These are phyloP conservation scores for Aegilops sharonensis DNA, from an alignment of 176 grass and related monocot genomes.

Conservation along the genomic window DNA sequence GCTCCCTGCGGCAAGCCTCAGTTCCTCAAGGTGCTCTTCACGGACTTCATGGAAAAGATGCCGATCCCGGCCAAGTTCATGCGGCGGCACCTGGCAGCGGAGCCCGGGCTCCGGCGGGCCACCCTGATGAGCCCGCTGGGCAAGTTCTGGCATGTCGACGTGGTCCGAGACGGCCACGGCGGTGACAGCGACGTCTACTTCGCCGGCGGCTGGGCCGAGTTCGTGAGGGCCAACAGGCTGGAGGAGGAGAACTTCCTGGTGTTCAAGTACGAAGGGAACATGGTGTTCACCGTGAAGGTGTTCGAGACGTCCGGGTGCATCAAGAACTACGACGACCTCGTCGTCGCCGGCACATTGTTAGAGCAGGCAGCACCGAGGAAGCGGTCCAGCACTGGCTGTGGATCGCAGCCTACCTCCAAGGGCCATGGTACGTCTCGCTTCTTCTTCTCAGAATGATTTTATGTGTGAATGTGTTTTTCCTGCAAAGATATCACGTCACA, in stretches of 20 bases:
- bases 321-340: background rate
- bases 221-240: background rate
- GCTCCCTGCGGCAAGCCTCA: constrained; percentile 8
- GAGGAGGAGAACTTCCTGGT: constrained; percentile 24
- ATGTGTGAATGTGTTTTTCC: background rate
- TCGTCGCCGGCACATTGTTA: background rate
- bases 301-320: background rate
- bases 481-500: background rate
- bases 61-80: background rate
- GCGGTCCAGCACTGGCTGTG: background rate
- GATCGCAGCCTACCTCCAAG: background rate
- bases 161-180: background rate
- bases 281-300: constrained; percentile 17
- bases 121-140: constrained; percentile 4
- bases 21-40: constrained; percentile 23
- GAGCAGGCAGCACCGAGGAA: background rate
- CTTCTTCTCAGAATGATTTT: background rate
- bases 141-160: constrained; percentile 20
- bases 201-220: background rate
- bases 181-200: background rate
- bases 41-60: constrained; percentile 13
- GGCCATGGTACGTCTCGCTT: background rate
- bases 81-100: background rate
- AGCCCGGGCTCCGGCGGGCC: background rate
- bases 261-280: constrained; percentile 31